Evolutionary conservation across 2,329 filamentous ascomycete genomes (phyloP).

Genomic region (Davidsoniella eucalypti): DNA sequence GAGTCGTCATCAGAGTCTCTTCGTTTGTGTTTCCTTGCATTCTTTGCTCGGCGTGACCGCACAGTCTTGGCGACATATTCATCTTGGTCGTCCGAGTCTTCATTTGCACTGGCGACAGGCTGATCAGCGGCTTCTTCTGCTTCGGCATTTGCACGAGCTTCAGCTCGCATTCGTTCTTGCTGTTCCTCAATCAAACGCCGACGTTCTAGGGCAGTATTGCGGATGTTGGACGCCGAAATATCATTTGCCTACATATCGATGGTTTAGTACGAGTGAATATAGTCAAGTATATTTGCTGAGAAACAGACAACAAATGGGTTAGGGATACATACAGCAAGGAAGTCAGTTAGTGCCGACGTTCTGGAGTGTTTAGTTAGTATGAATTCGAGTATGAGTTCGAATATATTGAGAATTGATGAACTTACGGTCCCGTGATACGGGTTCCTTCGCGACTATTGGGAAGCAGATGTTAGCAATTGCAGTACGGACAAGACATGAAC

Average conservation of each 20-base stretch:
- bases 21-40: slow-evolving; percentile 1
- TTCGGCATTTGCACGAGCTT: background rate
- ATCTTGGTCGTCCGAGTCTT: slow-evolving; percentile 3
- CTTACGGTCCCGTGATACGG: slow-evolving; percentile 11
- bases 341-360: slow-evolving; percentile 38
- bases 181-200: slow-evolving; percentile 22
- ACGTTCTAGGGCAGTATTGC: slow-evolving; percentile 31
- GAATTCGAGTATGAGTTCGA: slow-evolving; percentile 11
- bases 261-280: background rate
- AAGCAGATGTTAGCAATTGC: background rate
- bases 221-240: slow-evolving; percentile 45
- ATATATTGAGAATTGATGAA: slow-evolving; percentile 38
- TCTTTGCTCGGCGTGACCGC: slow-evolving; percentile 7
- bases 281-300: too few relatives aligned
- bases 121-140: background rate
- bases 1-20: slow-evolving; percentile 23
- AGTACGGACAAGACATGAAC: too few relatives aligned
- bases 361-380: slow-evolving; percentile 16
- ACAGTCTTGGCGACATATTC: background rate
- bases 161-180: slow-evolving; percentile 15
- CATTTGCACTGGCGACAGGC: background rate
- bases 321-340: slow-evolving; percentile 27
- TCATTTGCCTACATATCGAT: slow-evolving; percentile 41
- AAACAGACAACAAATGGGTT: background rate
- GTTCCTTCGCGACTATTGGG: background rate